phyloP scores from a whole-genome alignment of 768 basidiomycete species.

The Trametes cubensis region DNA sequence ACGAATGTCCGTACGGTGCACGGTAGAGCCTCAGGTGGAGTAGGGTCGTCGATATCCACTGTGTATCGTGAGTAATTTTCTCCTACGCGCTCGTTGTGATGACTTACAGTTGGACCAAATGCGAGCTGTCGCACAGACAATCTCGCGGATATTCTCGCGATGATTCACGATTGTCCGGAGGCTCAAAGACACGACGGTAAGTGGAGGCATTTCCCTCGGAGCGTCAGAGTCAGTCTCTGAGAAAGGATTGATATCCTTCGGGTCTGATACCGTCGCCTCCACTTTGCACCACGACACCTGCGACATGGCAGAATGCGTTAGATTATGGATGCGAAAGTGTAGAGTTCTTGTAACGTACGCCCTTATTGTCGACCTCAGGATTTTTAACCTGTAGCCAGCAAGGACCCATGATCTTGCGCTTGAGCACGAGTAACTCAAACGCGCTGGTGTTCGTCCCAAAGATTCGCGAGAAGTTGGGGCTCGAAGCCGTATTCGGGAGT shows the following conservation, averaged over 20 bases:
- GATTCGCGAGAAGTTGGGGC: constrained; percentile 83
- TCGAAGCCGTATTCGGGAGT: constrained; percentile 71
- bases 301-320: neutral
- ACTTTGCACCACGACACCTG: constrained; percentile 98
- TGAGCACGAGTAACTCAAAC: constrained; percentile 91
- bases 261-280: constrained; percentile 80
- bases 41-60: constrained; percentile 91
- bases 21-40: constrained; percentile 83
- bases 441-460: constrained; percentile 92
- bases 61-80: neutral
- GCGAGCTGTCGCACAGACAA: constrained; percentile 82
- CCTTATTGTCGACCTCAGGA: constrained; percentile 73
- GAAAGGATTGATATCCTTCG: constrained; percentile 88
- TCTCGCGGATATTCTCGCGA: constrained; percentile 89
- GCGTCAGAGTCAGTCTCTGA: constrained; percentile 67
- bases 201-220: constrained; percentile 80
- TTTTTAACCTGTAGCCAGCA: constrained; percentile 92
- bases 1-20: constrained; percentile 88
- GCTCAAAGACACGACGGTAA: constrained; percentile 89
- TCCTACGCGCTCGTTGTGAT: neutral
- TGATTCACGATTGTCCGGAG: constrained; percentile 93
- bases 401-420: constrained; percentile 98
- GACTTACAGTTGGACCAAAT: constrained; percentile 75
- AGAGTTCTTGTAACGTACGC: constrained; percentile 51
- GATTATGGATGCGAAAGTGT: neutral